phyloP scores from a whole-genome alignment of 352 stramenopile species.

The Pythium brachiatum region DNA sequence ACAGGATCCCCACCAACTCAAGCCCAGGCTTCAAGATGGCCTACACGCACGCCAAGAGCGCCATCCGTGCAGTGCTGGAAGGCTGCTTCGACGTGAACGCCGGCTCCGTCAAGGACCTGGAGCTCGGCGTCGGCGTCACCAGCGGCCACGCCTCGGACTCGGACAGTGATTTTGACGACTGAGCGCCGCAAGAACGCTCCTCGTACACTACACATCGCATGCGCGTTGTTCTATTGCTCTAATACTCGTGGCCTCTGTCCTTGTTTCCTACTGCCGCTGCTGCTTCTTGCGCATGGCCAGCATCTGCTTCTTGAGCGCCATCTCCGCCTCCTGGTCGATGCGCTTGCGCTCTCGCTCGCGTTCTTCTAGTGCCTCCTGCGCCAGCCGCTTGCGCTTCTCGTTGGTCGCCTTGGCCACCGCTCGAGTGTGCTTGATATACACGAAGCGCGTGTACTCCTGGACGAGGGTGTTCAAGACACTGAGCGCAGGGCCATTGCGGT shows the following conservation, averaged over 20 bases:
- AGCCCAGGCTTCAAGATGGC: conserved; percentile 86
- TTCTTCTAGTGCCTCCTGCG: conserved; percentile 56
- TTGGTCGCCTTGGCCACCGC: conserved; percentile 64
- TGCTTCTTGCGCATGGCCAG: conserved; percentile 75
- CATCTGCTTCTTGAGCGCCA: conserved; percentile 77
- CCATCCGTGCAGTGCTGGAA: conserved; percentile 72
- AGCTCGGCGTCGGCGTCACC: conserved; percentile 59
- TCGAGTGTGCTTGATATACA: conserved; percentile 82
- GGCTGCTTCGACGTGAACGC: conserved; percentile 81
- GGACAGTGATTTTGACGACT: conserved; percentile 84
- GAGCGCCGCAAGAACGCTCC: conserved; percentile 3
- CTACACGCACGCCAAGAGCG: conserved; percentile 86
- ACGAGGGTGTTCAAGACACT: conserved; percentile 67
- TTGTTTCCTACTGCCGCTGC: conserved; percentile 31
- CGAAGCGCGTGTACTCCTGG: conserved; percentile 81
- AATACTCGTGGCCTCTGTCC: background rate
- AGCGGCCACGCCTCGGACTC: conserved; percentile 69
- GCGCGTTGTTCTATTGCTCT: background rate
- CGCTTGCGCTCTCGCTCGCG: conserved; percentile 67
- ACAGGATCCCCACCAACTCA: conserved; percentile 75
- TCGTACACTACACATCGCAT: too few species aligned
- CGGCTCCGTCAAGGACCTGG: conserved; percentile 67
- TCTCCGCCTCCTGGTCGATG: conserved; percentile 61
- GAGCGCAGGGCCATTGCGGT: conserved; percentile 56
- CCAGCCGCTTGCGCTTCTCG: conserved; percentile 68